Evolutionary conservation across 208 protist species (phyloP).

Genomic region (Crithidia bombi): DNA sequence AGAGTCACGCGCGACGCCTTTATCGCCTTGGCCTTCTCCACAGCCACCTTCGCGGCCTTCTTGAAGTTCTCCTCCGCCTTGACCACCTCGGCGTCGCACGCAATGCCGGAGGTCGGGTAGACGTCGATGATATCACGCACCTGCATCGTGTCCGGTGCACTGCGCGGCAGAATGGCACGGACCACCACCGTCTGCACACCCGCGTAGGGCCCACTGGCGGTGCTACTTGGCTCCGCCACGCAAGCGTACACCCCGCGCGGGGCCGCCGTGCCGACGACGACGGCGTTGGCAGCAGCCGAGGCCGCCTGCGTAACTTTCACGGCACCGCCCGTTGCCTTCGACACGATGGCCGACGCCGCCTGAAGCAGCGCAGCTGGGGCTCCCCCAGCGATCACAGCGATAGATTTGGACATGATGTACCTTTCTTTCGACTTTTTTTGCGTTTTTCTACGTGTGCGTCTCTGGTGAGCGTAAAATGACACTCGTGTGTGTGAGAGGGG

Average conservation of each 20-base stretch:
- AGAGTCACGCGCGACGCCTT: constrained; percentile 69
- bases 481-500: constrained; percentile 5
- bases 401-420: constrained; percentile 67
- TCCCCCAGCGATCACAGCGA: constrained; percentile 60
- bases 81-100: constrained; percentile 49
- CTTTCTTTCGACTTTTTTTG: not conserved
- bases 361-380: constrained; percentile 69
- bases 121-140: constrained; percentile 83
- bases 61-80: constrained; percentile 51
- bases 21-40: constrained; percentile 63
- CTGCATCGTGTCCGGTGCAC: constrained; percentile 52
- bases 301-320: constrained; percentile 47
- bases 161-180: constrained; percentile 72
- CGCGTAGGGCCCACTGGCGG: constrained; percentile 45
- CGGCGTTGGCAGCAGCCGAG: constrained; percentile 47
- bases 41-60: constrained; percentile 70
- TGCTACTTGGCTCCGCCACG: constrained; percentile 46
- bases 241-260: constrained; percentile 67
- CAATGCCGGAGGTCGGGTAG: constrained; percentile 70
- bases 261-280: constrained; percentile 67
- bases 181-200: constrained; percentile 70
- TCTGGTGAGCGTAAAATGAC: too few relatives aligned
- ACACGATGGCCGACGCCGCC: constrained; percentile 58
- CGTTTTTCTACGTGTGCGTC: constrained; percentile 11
- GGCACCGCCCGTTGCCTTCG: constrained; percentile 65